Evolutionary conservation across 192 early-diverging fungal species (phyloP).

Genomic region (Mortierella antarctica): DNA sequence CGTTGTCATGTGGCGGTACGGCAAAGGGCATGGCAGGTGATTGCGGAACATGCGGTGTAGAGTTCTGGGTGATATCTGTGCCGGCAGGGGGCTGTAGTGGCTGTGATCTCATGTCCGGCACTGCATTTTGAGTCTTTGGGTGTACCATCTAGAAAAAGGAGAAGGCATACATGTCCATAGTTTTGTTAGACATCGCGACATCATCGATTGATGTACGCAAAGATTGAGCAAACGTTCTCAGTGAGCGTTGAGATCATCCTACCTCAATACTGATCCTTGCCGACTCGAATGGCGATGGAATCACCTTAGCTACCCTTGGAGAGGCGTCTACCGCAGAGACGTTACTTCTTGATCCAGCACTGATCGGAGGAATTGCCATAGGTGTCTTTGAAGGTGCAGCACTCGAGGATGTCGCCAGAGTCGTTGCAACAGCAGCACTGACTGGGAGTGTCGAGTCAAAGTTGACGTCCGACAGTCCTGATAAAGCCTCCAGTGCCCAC

Average conservation of each 20-base stretch:
- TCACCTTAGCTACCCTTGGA: slow-evolving; percentile 6
- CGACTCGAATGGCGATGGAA: slow-evolving; percentile 29
- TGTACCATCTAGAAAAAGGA: neutral
- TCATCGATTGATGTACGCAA: too few relatives aligned
- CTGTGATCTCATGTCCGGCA: slow-evolving; percentile 3
- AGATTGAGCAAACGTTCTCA: neutral
- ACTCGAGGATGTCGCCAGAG: slow-evolving; percentile 13
- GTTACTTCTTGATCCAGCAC: slow-evolving; percentile 4
- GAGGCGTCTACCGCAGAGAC: slow-evolving; percentile 3
- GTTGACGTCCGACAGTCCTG: slow-evolving; percentile 28
- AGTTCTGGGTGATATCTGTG: neutral
- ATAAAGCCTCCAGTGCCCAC: slow-evolving; percentile 35
- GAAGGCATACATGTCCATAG: neutral
- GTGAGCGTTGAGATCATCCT: neutral
- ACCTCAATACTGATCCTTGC: slow-evolving; percentile 10
- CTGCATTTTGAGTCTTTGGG: neutral
- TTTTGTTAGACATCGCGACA: neutral
- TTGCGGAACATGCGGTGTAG: neutral
- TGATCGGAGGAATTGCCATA: slow-evolving; percentile 12
- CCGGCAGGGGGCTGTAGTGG: neutral
- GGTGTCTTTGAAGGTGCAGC: slow-evolving; percentile 3
- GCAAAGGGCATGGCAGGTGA: neutral
- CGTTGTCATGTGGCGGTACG: neutral
- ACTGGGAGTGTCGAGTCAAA: slow-evolving; percentile 31
- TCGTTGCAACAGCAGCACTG: slow-evolving; percentile 13